Percentiles rank a stretch among this genome's conserved stretches.
These are phyloP conservation scores for Linnemannia hyalina DNA, from an alignment of 192 early-diverging fungal genomes.

Conservation along the genomic window DNA sequence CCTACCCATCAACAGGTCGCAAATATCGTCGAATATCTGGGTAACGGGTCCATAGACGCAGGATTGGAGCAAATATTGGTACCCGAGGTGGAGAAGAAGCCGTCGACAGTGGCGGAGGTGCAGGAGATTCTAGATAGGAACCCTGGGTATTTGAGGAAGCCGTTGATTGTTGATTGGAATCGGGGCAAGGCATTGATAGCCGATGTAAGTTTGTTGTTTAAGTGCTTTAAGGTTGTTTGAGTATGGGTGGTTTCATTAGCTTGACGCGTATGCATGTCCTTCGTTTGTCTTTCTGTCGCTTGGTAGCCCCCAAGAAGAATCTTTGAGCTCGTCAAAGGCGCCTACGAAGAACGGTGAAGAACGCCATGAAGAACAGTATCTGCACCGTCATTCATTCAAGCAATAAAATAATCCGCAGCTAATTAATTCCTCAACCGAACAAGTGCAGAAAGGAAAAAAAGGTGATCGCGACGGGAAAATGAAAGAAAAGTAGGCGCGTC, in stretches of 20 bases:
- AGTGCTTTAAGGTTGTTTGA: not conserved
- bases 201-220: constrained; percentile 22
- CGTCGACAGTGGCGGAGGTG: constrained; percentile 25
- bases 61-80: constrained; percentile 11
- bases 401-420: no score
- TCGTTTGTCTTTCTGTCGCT: not conserved
- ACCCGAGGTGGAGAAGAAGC: not conserved
- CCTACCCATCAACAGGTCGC: constrained; percentile 24
- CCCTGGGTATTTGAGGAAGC: constrained; percentile 34
- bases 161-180: constrained; percentile 44
- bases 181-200: constrained; percentile 35
- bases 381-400: no score
- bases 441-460: no score
- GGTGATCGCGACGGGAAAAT: no score
- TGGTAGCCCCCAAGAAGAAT: not conserved
- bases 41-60: constrained; percentile 1
- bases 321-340: not conserved
- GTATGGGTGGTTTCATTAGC: not conserved
- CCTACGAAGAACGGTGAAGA: no score
- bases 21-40: constrained; percentile 21
- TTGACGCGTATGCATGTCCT: not conserved
- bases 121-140: constrained; percentile 23
- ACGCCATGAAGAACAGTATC: not conserved
- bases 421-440: no score
- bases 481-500: no score